Percentiles rank a stretch among this genome's conserved stretches.
phyloP scores from a whole-genome alignment of 768 basidiomycete genomes.

The Galerina sulciceps region DNA sequence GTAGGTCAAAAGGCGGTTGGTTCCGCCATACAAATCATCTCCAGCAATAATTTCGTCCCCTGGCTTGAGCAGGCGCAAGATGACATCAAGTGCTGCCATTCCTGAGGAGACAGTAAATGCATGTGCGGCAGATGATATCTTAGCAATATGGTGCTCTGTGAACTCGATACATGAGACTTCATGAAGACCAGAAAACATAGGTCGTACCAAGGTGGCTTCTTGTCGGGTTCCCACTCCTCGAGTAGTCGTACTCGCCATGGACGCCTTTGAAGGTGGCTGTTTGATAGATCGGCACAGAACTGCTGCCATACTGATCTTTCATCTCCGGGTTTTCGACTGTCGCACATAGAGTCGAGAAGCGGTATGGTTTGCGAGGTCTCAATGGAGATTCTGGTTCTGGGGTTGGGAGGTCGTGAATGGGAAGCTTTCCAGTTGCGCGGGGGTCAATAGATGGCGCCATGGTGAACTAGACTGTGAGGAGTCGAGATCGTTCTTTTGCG shows the following conservation, averaged over 20 bases:
- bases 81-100: conserved; percentile 97
- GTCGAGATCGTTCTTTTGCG: neutral
- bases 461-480: conserved; percentile 4
- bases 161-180: neutral
- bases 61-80: conserved; percentile 91
- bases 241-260: conserved; percentile 89
- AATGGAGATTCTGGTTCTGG: conserved; percentile 82
- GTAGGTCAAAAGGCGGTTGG: conserved; percentile 92
- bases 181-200: conserved; percentile 6
- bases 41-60: conserved; percentile 96
- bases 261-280: conserved; percentile 98
- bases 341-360: conserved; percentile 90
- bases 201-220: conserved; percentile 86
- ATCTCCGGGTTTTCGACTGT: conserved; percentile 90
- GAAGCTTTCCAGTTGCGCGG: conserved; percentile 32
- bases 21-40: conserved; percentile 97
- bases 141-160: conserved; percentile 94
- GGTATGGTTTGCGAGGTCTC: conserved; percentile 71
- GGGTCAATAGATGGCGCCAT: conserved; percentile 45
- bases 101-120: conserved; percentile 94
- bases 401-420: conserved; percentile 67
- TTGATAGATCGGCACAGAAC: conserved; percentile 97
- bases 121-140: conserved; percentile 91
- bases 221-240: conserved; percentile 95
- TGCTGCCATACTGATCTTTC: conserved; percentile 95